A percentile compares a stretch with the other conserved stretches of the same genome.
Conservation (phyloP, 1,139 yeast genomes). For the Suhomyces bokatorum region DNA sequence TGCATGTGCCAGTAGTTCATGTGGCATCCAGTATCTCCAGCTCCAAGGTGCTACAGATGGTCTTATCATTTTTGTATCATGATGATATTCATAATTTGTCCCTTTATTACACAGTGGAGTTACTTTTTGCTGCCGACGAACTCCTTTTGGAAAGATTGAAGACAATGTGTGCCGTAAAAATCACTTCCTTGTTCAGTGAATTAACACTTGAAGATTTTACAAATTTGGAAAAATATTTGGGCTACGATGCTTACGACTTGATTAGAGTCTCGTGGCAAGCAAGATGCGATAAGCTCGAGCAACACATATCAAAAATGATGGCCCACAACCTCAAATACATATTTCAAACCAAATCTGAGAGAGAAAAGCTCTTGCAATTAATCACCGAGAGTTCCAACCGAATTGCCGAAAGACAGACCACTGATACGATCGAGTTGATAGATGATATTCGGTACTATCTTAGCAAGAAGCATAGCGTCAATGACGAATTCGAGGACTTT, state of each 20-base stretch:
- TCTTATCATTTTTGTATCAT: slow-evolving; percentile 59
- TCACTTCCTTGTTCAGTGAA: slow-evolving; percentile 42
- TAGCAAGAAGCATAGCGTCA: slow-evolving; percentile 44
- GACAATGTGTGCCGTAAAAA: slow-evolving; percentile 60
- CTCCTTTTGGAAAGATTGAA: slow-evolving; percentile 63
- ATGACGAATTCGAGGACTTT: slow-evolving; percentile 33
- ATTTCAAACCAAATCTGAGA: slow-evolving; percentile 19
- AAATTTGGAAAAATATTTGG: slow-evolving; percentile 21
- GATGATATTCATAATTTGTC: slow-evolving; percentile 57
- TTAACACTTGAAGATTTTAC: slow-evolving; percentile 24
- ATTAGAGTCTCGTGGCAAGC: slow-evolving; percentile 69
- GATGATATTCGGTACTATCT: slow-evolving; percentile 76
- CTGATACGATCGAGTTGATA: slow-evolving; percentile 75
- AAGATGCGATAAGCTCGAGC: slow-evolving; percentile 64
- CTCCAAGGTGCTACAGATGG: slow-evolving; percentile 49
- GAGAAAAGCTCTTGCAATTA: slow-evolving; percentile 24
- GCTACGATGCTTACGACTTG: slow-evolving; percentile 53
- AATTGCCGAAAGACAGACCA: slow-evolving; percentile 62
- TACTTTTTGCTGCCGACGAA: slow-evolving; percentile 61
- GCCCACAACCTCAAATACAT: slow-evolving; percentile 51
- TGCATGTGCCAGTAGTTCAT: slow-evolving; percentile 33
- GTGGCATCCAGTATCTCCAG: slow-evolving; percentile 28
- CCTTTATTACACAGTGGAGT: slow-evolving; percentile 50
- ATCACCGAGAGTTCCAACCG: slow-evolving; percentile 54
- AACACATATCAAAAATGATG: slow-evolving; percentile 57